Percentiles rank a stretch among this genome's conserved stretches.
Conservation (phyloP, 345 rosid genomes). For the Gossypium sturtianum region DNA sequence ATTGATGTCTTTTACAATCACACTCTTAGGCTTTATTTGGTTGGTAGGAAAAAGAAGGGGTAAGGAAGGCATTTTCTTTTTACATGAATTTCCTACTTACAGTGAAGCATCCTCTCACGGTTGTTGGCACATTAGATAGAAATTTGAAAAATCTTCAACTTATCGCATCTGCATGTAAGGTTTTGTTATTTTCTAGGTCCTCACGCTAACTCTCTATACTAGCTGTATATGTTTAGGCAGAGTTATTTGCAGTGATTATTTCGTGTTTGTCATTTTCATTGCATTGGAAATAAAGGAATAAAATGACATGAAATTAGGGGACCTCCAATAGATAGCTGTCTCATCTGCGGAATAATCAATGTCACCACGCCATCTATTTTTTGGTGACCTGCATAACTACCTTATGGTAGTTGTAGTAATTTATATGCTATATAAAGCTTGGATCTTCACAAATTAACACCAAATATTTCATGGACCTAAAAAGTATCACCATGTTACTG, state of each 20-base stretch:
- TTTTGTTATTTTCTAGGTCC: neutral
- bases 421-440: neutral
- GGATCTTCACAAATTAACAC: neutral
- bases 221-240: neutral
- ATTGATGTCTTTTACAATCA: neutral
- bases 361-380: neutral
- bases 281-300: neutral
- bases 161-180: slow-evolving; percentile 82
- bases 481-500: neutral
- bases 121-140: slow-evolving; percentile 91
- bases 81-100: slow-evolving; percentile 23
- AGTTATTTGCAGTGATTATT: neutral
- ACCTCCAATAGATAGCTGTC: neutral
- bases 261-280: neutral
- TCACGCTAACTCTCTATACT: neutral
- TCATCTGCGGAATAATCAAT: neutral
- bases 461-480: neutral
- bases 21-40: neutral
- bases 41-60: too few species aligned
- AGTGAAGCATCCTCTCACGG: slow-evolving; percentile 83
- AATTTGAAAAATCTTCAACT: slow-evolving; percentile 66
- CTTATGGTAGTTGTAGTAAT: neutral
- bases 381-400: neutral
- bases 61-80: too few species aligned
- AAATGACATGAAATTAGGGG: neutral